These are phyloP conservation scores for Neofusicoccum sp. DNA, from an alignment of 2,329 filamentous ascomycete genomes.

Conservation along the genomic window DNA sequence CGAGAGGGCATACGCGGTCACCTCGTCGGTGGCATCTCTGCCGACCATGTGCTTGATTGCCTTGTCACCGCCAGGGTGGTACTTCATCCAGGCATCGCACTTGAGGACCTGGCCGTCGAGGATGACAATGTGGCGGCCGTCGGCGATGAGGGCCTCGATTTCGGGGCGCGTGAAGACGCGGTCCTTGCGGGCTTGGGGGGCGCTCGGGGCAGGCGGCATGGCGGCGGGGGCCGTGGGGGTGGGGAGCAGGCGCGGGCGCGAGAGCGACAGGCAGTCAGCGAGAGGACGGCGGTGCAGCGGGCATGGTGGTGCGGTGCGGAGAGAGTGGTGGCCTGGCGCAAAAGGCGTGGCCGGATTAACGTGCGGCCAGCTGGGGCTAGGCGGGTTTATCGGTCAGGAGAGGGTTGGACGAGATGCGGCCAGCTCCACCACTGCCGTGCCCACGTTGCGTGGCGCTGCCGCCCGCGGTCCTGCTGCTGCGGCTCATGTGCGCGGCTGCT, in stretches of 20 bases:
- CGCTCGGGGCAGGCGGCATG: slow-evolving; percentile 26
- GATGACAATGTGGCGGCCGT: slow-evolving; percentile 76
- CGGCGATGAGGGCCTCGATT: slow-evolving; percentile 79
- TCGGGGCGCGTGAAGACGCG: slow-evolving; percentile 59
- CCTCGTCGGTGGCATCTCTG: slow-evolving; percentile 89
- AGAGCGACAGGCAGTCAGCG: slow-evolving; percentile 21
- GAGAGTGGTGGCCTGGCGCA: not conserved
- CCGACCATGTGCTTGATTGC: slow-evolving; percentile 92
- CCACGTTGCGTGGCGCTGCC: not conserved
- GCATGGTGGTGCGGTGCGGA: slow-evolving; percentile 10
- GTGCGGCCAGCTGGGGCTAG: not conserved
- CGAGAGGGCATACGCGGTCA: slow-evolving; percentile 68
- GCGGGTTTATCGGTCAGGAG: slow-evolving; percentile 11
- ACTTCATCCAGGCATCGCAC: slow-evolving; percentile 82
- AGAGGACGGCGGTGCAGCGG: slow-evolving; percentile 29
- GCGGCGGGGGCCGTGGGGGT: slow-evolving; percentile 18
- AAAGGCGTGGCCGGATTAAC: not conserved
- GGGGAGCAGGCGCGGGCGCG: slow-evolving; percentile 2
- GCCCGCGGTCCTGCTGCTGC: no score
- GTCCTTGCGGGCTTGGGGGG: slow-evolving; percentile 41
- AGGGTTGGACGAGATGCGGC: not conserved
- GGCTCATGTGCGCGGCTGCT: not conserved
- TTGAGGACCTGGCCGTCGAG: slow-evolving; percentile 79
- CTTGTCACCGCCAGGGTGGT: slow-evolving; percentile 89
- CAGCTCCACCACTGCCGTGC: not conserved